Base-by-base conservation (phyloP, 805 yeast species). In the Saccharomycopsis sp. region DNA sequence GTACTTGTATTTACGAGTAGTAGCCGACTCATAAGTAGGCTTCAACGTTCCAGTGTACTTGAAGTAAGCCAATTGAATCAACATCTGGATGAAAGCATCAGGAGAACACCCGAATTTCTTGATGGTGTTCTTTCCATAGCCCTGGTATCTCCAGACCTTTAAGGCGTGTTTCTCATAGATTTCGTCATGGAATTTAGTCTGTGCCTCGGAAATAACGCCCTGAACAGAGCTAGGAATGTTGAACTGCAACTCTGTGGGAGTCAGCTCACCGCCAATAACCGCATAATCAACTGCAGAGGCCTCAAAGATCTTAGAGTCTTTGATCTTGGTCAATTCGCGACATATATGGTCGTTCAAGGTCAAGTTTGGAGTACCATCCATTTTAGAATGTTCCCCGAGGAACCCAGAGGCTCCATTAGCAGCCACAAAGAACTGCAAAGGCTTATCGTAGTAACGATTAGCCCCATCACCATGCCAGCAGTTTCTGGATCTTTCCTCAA, bases 301-400 rank as follows among this genome's bases (percentile, higher is more conserved):
- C 15, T 56, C 53, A 14, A 64, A 34, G 56, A 73, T 74, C 52
- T 64, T 63, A 9, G 55, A 47, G 15, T 51, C 52, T 65, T 81
- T 73, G 67, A 81, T 70, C 67, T 81, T 78, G 58, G 71, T 62
- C 58, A 92, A 72, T 64, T 82, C 79, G 56, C 78, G 78, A 63
- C 84, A 78, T 47, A 93, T 78, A 68, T 78, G 84, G 73, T 90
- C 90, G 72, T 93, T 93, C 75, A 93, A 75, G 64, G 90, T 84
- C 67, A 89, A 83, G 34, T 97, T 93, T 69, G 97, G 96, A 8
- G 97, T 89, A 62, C 98, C 99, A 72, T 93, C 99, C 98, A 93
- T 93, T 77, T 83, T 87, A 22, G 97, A 90, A 76, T 93, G 99
- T 76, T 93, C 99, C 62, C 96, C 97, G 69, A 91, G 74, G 75